phyloP scores from a whole-genome alignment of 331 rosid species.

The Quercus tomentella region DNA sequence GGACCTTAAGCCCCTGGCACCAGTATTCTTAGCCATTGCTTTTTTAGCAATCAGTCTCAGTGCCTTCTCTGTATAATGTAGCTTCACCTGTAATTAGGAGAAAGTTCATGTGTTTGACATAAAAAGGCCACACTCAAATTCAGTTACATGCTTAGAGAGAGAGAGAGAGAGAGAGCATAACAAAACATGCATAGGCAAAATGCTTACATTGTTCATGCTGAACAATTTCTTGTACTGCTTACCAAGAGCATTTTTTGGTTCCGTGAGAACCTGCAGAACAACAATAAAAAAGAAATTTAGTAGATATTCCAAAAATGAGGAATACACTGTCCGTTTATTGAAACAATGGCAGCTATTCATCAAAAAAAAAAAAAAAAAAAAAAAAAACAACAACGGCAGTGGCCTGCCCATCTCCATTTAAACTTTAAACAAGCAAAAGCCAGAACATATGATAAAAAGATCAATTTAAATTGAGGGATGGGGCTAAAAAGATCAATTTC shows the following conservation, averaged over 20 bases:
- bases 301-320: not conserved
- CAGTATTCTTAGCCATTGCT: slow-evolving; percentile 88
- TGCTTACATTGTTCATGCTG: slow-evolving; percentile 82
- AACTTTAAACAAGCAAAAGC: slow-evolving; percentile 1
- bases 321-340: not conserved
- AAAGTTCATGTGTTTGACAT: not conserved
- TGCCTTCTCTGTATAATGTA: slow-evolving; percentile 74
- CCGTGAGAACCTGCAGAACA: slow-evolving; percentile 70
- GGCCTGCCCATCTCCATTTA: slow-evolving; percentile 2
- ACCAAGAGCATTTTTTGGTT: slow-evolving; percentile 95
- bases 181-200: not conserved
- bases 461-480: too few relatives aligned
- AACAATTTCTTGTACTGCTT: slow-evolving; percentile 93
- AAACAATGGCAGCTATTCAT: not conserved
- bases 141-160: not conserved
- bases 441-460: not conserved
- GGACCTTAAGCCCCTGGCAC: slow-evolving; percentile 95
- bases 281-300: not conserved
- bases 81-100: slow-evolving; percentile 62
- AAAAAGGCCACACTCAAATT: not conserved
- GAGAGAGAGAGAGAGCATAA: slow-evolving; percentile 6
- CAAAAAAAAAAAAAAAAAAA: too few relatives aligned
- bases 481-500: not conserved
- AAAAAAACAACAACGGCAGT: too few relatives aligned
- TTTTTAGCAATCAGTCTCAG: slow-evolving; percentile 74